These are phyloP conservation scores for Cryomyces minteri DNA, from an alignment of 495 filamentous ascomycete genomes.

Conservation along the genomic window DNA sequence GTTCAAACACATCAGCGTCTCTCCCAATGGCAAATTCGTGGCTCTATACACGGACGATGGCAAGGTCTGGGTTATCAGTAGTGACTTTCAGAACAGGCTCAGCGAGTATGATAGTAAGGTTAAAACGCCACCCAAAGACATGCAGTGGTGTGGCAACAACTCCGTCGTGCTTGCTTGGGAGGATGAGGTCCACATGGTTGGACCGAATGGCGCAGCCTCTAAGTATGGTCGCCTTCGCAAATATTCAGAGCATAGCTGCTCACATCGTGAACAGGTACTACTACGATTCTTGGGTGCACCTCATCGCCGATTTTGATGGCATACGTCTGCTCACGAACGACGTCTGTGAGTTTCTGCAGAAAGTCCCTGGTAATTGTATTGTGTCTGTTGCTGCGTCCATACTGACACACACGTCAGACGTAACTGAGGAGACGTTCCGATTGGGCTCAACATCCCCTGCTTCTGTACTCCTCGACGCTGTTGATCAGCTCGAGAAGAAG, in stretches of 20 bases:
- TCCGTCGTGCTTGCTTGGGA: conserved; percentile 92
- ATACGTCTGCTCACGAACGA: conserved; percentile 77
- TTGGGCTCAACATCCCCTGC: conserved; percentile 74
- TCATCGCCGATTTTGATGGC: conserved; percentile 78
- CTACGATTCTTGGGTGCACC: conserved; percentile 80
- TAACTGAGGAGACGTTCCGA: conserved; percentile 74
- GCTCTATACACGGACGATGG: conserved; percentile 73
- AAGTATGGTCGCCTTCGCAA: conserved; percentile 25
- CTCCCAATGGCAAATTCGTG: conserved; percentile 75
- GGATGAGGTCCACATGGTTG: conserved; percentile 92
- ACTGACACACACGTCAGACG: conserved; percentile 25
- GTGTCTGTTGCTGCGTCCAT: background rate
- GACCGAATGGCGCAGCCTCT: conserved; percentile 59
- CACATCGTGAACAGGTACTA: conserved; percentile 37
- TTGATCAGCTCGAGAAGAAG: conserved; percentile 77
- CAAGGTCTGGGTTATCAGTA: conserved; percentile 82
- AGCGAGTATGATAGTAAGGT: conserved; percentile 83
- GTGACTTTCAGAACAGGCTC: conserved; percentile 79
- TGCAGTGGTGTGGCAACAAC: conserved; percentile 95
- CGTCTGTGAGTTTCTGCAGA: conserved; percentile 87
- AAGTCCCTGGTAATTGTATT: conserved; percentile 42
- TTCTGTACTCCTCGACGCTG: conserved; percentile 79
- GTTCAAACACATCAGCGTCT: conserved; percentile 76
- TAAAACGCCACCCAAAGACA: conserved; percentile 66
- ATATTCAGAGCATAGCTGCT: background rate